Conservation (phyloP, 1,139 yeast genomes). For the Candida freyschussii region DNA sequence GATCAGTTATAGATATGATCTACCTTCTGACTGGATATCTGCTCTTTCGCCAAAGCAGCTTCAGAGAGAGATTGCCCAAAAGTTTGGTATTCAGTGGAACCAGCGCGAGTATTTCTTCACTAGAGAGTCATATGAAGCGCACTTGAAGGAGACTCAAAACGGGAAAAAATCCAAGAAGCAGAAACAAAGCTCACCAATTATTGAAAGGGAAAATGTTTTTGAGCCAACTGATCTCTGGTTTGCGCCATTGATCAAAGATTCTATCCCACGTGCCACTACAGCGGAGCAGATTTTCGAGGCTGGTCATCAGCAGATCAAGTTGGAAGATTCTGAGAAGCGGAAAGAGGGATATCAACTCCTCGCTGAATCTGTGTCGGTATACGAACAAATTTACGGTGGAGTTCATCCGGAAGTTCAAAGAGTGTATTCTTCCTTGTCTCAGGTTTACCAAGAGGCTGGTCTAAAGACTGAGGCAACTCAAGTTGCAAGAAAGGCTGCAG, state of each 20-base stretch:
- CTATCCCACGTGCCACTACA: constrained; percentile 59
- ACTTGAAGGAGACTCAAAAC: constrained; percentile 20
- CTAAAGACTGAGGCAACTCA: constrained; percentile 55
- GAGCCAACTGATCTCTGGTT: constrained; percentile 61
- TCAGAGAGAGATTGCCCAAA: constrained; percentile 67
- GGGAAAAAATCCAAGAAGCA: constrained; percentile 36
- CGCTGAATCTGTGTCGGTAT: constrained; percentile 64
- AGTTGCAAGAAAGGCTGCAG: constrained; percentile 67
- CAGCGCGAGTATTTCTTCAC: constrained; percentile 37
- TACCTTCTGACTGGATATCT: constrained; percentile 46
- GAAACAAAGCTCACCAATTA: constrained; percentile 28
- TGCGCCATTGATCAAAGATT: constrained; percentile 69
- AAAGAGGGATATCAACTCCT: constrained; percentile 54
- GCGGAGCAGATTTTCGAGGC: constrained; percentile 78
- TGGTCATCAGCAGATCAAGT: constrained; percentile 48
- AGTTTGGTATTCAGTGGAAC: constrained; percentile 86
- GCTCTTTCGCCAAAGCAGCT: constrained; percentile 38
- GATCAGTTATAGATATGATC: constrained; percentile 55
- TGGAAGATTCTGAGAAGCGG: constrained; percentile 34
- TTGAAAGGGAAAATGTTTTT: constrained; percentile 35
- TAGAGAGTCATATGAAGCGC: constrained; percentile 35
- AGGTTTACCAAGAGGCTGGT: constrained; percentile 60
- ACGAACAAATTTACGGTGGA: constrained; percentile 80
- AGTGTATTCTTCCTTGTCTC: constrained; percentile 61
- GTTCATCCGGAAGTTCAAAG: constrained; percentile 78